Evolutionary conservation across 2,329 filamentous ascomycete species (phyloP).

Genomic region (Fusarium brachygibbosum): DNA sequence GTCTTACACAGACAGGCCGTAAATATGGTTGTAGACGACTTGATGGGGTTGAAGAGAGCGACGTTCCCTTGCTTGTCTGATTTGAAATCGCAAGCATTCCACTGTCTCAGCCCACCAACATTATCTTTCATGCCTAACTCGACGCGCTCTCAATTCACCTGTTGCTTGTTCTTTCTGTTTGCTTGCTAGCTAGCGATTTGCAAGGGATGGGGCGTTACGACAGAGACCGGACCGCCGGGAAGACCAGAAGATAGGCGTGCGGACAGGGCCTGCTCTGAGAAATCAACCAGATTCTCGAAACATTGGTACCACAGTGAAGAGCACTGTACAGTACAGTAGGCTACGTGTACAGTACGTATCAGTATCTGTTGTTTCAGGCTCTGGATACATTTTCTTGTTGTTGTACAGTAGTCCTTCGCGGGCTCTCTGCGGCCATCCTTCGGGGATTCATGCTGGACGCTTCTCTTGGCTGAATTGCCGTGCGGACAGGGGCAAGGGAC

Average conservation of each 20-base stretch:
- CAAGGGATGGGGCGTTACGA: constrained; percentile 24
- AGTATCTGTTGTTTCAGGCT: constrained; percentile 3
- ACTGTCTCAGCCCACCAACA: constrained; percentile 26
- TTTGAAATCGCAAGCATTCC: constrained; percentile 35
- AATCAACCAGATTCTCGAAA: neutral
- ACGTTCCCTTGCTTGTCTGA: constrained; percentile 5
- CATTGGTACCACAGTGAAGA: neutral
- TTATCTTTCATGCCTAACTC: constrained; percentile 18
- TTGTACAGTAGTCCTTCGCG: constrained; percentile 13
- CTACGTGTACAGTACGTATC: neutral
- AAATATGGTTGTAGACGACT: neutral
- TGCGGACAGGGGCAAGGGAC: constrained; percentile 27
- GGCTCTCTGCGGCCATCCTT: constrained; percentile 34
- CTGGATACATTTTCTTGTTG: constrained; percentile 2
- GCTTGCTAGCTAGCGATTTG: neutral
- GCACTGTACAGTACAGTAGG: neutral
- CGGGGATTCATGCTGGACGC: constrained; percentile 31
- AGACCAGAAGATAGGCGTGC: constrained; percentile 3
- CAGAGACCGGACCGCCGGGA: constrained; percentile 36
- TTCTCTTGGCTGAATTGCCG: constrained; percentile 27
- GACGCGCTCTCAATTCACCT: neutral
- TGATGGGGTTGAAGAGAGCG: constrained; percentile 4
- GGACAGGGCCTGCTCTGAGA: constrained; percentile 1
- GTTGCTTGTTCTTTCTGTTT: neutral
- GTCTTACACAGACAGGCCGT: constrained; percentile 16